Evolutionary conservation across 1,139 yeast genomes (phyloP), one percentile per base, ranked within the genome.

Genomic region (Candida tropicalis): DNA sequence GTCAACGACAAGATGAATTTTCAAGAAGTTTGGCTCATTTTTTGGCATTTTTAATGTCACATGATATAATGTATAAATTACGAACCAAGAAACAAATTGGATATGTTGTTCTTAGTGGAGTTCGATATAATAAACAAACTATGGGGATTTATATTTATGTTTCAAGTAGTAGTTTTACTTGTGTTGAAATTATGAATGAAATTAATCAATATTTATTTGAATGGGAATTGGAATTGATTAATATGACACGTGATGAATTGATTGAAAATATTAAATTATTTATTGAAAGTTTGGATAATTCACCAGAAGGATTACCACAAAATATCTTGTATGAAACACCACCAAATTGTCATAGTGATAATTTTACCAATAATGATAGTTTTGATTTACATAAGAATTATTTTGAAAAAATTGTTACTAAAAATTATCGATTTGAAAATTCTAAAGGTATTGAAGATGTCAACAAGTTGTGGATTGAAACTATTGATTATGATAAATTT

Each of bases 131-230:
- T 29, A 62, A 82, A 42, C 66, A 70, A 15, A 73, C 81, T 0
- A 56, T 77, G n/a, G 91, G 91, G 0, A 59, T 84, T 6, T 70
- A 78, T 4, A 60, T 82, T 0, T 49, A 42, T 47, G 53, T 46
- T 36, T 70, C 76, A 70, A 80, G 84, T 52, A 70, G 73, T 12
- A 63, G 61, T 0, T 64, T 61, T 31, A 27, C 33, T 45, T 50
- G 64, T 0, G 67, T 77, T 0, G 50, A 53, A 10, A 62, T 62
- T 5, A 50, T 82, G 23, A 70, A 71, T 22, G 47, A 48, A 1
- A 70, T 84, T 25, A 77, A 82, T 39, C 71, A 68, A 17, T 77
- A 73, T 44, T 49, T 83, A 0, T 33, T 50, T 12, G 64, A 64
- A 27, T 67, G 79, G 64, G 75, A 66, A 40, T 2, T 52, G 47